Evolutionary conservation across 805 yeast genomes (phyloP), one percentile per base, ranked within the genome.

Genomic region (Ogataea nonfermentans): DNA sequence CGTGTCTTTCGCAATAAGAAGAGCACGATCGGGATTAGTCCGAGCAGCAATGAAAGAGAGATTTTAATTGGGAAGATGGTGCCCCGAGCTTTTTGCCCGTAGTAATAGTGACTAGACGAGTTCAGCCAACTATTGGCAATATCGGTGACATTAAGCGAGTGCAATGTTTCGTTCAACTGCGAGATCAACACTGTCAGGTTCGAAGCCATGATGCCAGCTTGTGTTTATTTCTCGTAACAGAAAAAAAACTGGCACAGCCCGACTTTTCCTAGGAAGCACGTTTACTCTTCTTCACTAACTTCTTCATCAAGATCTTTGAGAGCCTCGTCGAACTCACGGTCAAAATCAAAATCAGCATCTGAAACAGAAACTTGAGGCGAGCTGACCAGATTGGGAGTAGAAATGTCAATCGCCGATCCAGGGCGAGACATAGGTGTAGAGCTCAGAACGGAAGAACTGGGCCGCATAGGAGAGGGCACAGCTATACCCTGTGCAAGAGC

Each of bases 241-340:
- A 32, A 16, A 37, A 25, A 25, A 37, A 32, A 19, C 31, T 11
- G 26, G 25, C 35, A 37, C 36, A 19, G 19, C 19, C 13, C 14
- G 27, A 32, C 36, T 37, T 35, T 33, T 35, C 17, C 14, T n/a
- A 24, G 24, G 20, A n/a, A 9, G 22, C 12, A 30, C 26, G 17
- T 10, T 40, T 33, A 57, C 36, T 57, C 62, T 35, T 57, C 62
- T 38, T 57, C 62, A 39, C 59, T 56, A 43, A 49, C 51, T n/a
- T 52, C 57, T 16, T 53, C 32, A 12, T 46, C 52, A 14, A 48
- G 37, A n/a, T 42, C 49, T 20, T 46, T 55, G 25, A 53, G 41
- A 9, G 56, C 58, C 23, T 48, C 48, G 27, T 55, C 57, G 23
- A 55, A 50, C 29, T 52, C 61, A 11, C 55, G 53, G 32, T 53